Percentiles rank a stretch among this genome's conserved stretches.
Conservation (phyloP, 345 rosid species). For the Acer saccharum region DNA sequence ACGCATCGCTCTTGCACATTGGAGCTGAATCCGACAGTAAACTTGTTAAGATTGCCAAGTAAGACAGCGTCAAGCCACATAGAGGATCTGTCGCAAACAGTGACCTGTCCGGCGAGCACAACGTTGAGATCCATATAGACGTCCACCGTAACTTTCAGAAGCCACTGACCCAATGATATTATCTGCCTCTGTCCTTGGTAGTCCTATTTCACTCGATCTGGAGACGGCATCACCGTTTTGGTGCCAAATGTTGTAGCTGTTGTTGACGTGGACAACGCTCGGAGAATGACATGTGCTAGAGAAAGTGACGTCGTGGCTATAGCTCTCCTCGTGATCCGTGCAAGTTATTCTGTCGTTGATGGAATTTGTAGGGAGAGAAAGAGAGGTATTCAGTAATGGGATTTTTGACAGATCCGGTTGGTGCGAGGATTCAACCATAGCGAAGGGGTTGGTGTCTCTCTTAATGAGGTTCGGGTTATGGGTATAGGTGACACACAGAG, state of each 20-base stretch:
- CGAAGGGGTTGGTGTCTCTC: too few species aligned
- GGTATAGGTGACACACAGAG: too few species aligned
- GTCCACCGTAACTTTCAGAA: conserved; percentile 90
- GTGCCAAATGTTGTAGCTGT: conserved; percentile 25
- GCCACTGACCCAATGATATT: conserved; percentile 92
- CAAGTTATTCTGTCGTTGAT: neutral
- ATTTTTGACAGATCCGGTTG: neutral
- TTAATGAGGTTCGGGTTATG: too few species aligned
- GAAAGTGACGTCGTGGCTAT: too few species aligned
- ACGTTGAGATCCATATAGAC: conserved; percentile 92
- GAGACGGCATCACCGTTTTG: conserved; percentile 58
- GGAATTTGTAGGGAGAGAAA: conserved; percentile 4
- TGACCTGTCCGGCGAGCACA: conserved; percentile 91
- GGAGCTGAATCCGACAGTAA: conserved; percentile 85
- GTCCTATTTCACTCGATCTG: conserved; percentile 94
- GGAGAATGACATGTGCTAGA: too few species aligned
- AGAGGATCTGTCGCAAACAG: conserved; percentile 80
- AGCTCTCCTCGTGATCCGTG: too few species aligned
- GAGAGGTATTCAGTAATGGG: neutral
- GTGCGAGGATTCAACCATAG: too few species aligned
- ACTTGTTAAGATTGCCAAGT: conserved; percentile 95
- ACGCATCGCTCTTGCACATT: conserved; percentile 94
- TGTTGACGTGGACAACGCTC: too few species aligned
- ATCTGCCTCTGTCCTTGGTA: conserved; percentile 92
- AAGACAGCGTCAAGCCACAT: conserved; percentile 91